A percentile compares a stretch with the other conserved stretches of the same genome.
Conservation (phyloP, 768 basidiomycete species). For the Boletus rubescentipes region DNA sequence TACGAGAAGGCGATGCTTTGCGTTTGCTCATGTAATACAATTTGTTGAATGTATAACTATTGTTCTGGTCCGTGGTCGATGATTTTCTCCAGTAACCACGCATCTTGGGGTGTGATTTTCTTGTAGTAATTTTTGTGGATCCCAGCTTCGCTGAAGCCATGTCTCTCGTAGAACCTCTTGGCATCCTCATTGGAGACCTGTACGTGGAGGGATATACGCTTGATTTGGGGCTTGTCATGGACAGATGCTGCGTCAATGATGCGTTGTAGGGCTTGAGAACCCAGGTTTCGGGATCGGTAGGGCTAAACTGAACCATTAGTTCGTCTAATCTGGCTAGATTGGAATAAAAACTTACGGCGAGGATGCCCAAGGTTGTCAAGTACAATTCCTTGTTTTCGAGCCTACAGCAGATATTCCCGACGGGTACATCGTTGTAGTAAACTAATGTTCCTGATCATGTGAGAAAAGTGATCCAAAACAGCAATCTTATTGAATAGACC, state of each 20-base stretch:
- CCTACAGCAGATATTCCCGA: conserved; percentile 86
- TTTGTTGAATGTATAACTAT: conserved; percentile 24
- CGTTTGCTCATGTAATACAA: conserved; percentile 26
- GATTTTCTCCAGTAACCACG: conserved; percentile 80
- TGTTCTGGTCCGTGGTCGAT: conserved; percentile 33
- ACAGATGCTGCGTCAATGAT: conserved; percentile 62
- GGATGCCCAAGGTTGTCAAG: conserved; percentile 90
- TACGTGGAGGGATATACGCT: conserved; percentile 79
- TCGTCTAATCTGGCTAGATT: conserved; percentile 10
- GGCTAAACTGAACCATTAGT: conserved; percentile 49
- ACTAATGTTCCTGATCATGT: conserved; percentile 46
- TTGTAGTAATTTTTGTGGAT: conserved; percentile 82
- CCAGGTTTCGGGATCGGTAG: conserved; percentile 78
- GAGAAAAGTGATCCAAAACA: conserved; percentile 19
- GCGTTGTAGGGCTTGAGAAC: conserved; percentile 67
- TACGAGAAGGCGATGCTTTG: conserved; percentile 7
- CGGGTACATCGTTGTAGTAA: conserved; percentile 91
- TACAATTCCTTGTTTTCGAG: conserved; percentile 68
- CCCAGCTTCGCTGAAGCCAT: conserved; percentile 72
- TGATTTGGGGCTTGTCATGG: conserved; percentile 60
- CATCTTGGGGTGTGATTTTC: conserved; percentile 80
- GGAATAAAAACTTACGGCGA: conserved; percentile 59
- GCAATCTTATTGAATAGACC: conserved; percentile 33
- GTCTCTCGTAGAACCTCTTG: conserved; percentile 78
- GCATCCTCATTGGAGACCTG: conserved; percentile 79